These are phyloP conservation scores for Solanum habrochaites DNA, from an alignment of 257 asterid species.

Conservation along the genomic window DNA sequence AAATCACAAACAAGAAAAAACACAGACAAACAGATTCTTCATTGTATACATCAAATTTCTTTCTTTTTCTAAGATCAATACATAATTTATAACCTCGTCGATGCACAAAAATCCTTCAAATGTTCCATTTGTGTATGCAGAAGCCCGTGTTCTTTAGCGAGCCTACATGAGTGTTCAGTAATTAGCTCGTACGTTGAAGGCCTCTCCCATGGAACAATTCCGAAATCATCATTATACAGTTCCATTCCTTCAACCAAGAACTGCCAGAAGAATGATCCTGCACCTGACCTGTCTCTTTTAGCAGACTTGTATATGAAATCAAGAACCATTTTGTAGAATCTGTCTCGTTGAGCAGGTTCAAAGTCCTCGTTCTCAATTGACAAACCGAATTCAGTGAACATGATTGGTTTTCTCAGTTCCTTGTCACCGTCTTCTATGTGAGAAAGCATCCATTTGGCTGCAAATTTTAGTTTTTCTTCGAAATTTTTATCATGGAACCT, in stretches of 20 bases:
- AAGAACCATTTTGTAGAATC: slow-evolving; percentile 53
- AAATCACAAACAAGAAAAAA: neutral
- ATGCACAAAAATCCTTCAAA: slow-evolving; percentile 54
- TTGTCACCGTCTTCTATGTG: slow-evolving; percentile 96
- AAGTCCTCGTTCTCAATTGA: slow-evolving; percentile 68
- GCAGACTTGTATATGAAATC: slow-evolving; percentile 74
- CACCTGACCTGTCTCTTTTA: slow-evolving; percentile 49
- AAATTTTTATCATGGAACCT: slow-evolving; percentile 79
- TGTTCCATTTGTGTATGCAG: slow-evolving; percentile 59
- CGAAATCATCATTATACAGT: slow-evolving; percentile 74
- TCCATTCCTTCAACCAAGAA: slow-evolving; percentile 91
- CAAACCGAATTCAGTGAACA: slow-evolving; percentile 87
- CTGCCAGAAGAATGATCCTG: slow-evolving; percentile 90
- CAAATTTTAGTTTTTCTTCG: slow-evolving; percentile 59
- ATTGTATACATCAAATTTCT: neutral
- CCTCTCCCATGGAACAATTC: slow-evolving; percentile 79
- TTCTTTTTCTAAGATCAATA: neutral
- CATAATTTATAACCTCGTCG: neutral
- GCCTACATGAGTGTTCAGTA: slow-evolving; percentile 72
- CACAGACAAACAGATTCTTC: neutral
- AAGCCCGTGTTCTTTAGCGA: slow-evolving; percentile 78
- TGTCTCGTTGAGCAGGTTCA: slow-evolving; percentile 54
- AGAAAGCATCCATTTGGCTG: slow-evolving; percentile 75
- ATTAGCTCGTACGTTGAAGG: slow-evolving; percentile 50
- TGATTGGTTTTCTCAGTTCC: slow-evolving; percentile 71